phyloP scores from a whole-genome alignment of 306 rosid genomes.

The Carpinus viminea region DNA sequence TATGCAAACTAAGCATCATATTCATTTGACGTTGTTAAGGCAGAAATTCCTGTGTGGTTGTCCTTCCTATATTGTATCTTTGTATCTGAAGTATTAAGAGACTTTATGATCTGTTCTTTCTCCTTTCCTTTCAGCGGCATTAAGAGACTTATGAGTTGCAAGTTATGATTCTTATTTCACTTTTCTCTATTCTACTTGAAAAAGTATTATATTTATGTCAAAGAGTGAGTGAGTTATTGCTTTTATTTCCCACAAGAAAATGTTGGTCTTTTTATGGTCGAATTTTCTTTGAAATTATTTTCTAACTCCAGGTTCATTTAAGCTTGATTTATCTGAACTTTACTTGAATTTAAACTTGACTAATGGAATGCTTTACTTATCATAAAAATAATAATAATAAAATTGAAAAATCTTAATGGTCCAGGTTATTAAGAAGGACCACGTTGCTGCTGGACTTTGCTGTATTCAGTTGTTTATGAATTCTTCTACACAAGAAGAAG shows the following conservation, averaged over 20 bases:
- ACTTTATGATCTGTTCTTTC: neutral
- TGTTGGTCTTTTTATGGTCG: neutral
- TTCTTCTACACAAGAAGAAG: constrained; percentile 85
- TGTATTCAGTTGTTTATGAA: constrained; percentile 95
- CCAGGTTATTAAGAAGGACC: constrained; percentile 91
- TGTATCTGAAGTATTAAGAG: neutral
- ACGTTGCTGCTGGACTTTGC: constrained; percentile 96
- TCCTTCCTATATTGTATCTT: constrained; percentile 4
- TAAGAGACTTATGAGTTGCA: neutral
- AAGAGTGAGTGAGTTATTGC: neutral
- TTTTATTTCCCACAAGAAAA: neutral
- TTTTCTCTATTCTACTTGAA: neutral
- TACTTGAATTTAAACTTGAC: neutral
- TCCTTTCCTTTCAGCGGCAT: neutral
- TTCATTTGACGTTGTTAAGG: neutral
- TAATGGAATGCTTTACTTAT: too few species aligned
- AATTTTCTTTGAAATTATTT: constrained; percentile 1
- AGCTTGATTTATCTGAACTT: neutral
- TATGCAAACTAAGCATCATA: neutral
- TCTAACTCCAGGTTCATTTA: neutral
- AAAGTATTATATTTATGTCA: neutral
- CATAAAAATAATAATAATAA: too few species aligned
- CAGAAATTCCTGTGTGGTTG: neutral
- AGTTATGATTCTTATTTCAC: neutral
- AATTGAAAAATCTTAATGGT: neutral